A percentile compares a stretch with the other conserved stretches of the same genome.
Conservation (phyloP, 306 rosid species). For the Ormosia emarginata region DNA sequence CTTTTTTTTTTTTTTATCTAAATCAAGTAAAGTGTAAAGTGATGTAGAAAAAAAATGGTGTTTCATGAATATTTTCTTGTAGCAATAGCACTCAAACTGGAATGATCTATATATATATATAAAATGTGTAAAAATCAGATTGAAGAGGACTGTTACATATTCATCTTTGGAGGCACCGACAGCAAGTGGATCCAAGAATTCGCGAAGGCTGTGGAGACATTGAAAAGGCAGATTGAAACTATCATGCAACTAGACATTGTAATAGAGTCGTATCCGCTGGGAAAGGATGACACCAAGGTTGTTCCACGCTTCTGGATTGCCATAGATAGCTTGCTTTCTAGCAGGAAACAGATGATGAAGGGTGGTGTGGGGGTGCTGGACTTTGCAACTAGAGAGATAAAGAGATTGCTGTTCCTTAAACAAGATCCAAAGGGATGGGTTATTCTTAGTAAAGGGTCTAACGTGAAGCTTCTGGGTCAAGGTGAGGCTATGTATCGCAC, state of each 20-base stretch:
- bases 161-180: constrained; percentile 29
- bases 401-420: constrained; percentile 16
- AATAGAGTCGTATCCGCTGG: constrained; percentile 14
- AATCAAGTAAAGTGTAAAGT: too few relatives aligned
- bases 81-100: not conserved
- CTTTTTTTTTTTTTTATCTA: too few relatives aligned
- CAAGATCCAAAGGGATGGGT: constrained; percentile 29
- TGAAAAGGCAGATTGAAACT: not conserved
- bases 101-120: not conserved
- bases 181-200: not conserved
- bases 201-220: not conserved
- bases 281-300: not conserved
- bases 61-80: too few relatives aligned
- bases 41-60: too few relatives aligned
- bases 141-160: constrained; percentile 18
- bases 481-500: constrained; percentile 4
- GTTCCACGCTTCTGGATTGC: constrained; percentile 16
- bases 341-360: not conserved
- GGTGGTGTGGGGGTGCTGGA: not conserved
- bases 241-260: not conserved
- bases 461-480: constrained; percentile 29
- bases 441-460: constrained; percentile 27
- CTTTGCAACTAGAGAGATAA: constrained; percentile 7
- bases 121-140: constrained; percentile 2
- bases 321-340: constrained; percentile 16